Evolutionary conservation across 2,329 filamentous ascomycete genomes (phyloP).

Genomic region (Fusarium papillatum): DNA sequence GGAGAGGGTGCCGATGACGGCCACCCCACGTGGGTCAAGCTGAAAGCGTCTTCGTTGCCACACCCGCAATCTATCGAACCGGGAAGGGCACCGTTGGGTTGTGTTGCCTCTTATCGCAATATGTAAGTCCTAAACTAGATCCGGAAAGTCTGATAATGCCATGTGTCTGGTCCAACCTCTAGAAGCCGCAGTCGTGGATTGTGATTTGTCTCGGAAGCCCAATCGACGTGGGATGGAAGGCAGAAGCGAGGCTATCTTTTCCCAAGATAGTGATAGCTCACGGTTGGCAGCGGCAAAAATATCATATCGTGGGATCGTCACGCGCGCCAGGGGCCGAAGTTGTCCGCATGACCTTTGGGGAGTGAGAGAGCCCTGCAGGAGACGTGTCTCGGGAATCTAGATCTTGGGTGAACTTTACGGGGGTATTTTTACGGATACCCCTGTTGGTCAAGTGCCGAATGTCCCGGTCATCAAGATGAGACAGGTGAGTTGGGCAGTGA

Average conservation of each 20-base stretch:
- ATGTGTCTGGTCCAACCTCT: conserved; percentile 12
- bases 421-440: neutral
- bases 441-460: neutral
- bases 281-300: neutral
- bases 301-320: neutral
- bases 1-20: conserved; percentile 24
- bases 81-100: conserved; percentile 32
- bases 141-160: conserved; percentile 3
- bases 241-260: neutral
- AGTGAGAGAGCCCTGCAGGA: neutral
- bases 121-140: conserved; percentile 3
- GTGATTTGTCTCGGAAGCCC: neutral
- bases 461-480: neutral
- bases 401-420: neutral
- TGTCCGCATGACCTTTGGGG: neutral
- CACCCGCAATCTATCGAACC: neutral
- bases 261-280: neutral
- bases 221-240: neutral
- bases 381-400: neutral
- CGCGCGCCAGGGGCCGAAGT: neutral
- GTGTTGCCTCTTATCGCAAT: conserved; percentile 9
- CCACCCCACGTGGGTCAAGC: conserved; percentile 16
- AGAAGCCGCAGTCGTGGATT: conserved; percentile 16
- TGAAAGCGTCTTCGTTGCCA: conserved; percentile 1
- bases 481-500: neutral